Evolutionary conservation across 352 stramenopile genomes (phyloP).

Genomic region (Globisporangium acanthophoron): DNA sequence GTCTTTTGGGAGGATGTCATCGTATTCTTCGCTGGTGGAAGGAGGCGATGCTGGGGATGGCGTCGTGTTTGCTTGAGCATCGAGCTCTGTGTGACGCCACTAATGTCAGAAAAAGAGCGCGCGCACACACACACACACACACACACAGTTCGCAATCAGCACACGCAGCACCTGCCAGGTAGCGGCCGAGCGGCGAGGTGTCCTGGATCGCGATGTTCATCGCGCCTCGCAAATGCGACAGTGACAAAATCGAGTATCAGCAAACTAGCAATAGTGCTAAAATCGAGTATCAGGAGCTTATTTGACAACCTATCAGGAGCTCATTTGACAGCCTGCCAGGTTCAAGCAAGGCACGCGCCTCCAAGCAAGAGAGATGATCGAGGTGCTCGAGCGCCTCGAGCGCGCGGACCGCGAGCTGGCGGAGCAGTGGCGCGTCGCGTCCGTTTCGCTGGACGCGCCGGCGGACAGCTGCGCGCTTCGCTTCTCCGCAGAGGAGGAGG

Average conservation of each 20-base stretch:
- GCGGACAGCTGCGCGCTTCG: constrained; percentile 19
- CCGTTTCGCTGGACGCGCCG: constrained; percentile 26
- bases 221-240: not conserved
- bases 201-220: constrained; percentile 40
- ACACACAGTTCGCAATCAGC: no score
- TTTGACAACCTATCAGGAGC: no score
- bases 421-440: constrained; percentile 38
- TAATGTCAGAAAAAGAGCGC: not conserved
- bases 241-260: not conserved
- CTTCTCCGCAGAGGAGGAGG: constrained; percentile 59
- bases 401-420: constrained; percentile 39
- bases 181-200: constrained; percentile 49
- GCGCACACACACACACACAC: no score
- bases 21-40: not conserved
- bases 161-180: constrained; percentile 33
- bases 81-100: not conserved
- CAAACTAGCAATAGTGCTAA: not conserved
- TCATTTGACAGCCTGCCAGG: no score
- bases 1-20: not conserved
- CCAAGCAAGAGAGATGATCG: constrained; percentile 16
- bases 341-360: not conserved
- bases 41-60: no score
- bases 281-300: not conserved
- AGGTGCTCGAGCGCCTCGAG: constrained; percentile 23
- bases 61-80: not conserved